Percentiles rank a stretch among this genome's conserved stretches.
These are phyloP conservation scores for Rhododendron vialii DNA, from an alignment of 148 eudicot genomes.

Conservation along the genomic window DNA sequence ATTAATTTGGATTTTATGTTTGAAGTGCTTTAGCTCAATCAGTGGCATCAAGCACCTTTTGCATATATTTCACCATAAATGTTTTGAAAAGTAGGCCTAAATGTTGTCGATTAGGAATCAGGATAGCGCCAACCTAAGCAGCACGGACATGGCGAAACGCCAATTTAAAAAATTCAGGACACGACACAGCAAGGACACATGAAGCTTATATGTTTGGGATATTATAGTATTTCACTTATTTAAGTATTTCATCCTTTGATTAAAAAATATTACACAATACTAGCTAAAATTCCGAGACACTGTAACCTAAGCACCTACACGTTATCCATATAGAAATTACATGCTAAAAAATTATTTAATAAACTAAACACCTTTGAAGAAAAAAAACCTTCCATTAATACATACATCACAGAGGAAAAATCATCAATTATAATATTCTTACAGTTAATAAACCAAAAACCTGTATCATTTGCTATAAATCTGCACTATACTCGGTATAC, in stretches of 20 bases:
- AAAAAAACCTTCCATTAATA: neutral
- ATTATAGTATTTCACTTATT: neutral
- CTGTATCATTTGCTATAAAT: neutral
- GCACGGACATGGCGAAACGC: neutral
- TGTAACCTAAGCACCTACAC: neutral
- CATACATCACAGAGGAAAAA: neutral
- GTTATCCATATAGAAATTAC: neutral
- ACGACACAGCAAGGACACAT: neutral
- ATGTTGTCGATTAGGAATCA: neutral
- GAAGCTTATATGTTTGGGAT: neutral
- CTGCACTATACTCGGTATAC: neutral
- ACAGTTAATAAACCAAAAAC: neutral
- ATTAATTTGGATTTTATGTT: neutral
- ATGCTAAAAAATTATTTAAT: neutral
- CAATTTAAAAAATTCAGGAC: neutral
- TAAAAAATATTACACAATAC: neutral
- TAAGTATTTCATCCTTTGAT: neutral
- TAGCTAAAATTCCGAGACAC: neutral
- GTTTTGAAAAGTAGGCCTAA: neutral
- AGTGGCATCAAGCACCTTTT: neutral
- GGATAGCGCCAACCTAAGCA: neutral
- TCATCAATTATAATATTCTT: neutral
- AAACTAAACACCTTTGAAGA: neutral
- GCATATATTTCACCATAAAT: neutral
- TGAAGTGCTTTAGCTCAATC: neutral